Conservation (phyloP, 2,329 filamentous ascomycete species). For the Colletotrichum neosansevieriae region DNA sequence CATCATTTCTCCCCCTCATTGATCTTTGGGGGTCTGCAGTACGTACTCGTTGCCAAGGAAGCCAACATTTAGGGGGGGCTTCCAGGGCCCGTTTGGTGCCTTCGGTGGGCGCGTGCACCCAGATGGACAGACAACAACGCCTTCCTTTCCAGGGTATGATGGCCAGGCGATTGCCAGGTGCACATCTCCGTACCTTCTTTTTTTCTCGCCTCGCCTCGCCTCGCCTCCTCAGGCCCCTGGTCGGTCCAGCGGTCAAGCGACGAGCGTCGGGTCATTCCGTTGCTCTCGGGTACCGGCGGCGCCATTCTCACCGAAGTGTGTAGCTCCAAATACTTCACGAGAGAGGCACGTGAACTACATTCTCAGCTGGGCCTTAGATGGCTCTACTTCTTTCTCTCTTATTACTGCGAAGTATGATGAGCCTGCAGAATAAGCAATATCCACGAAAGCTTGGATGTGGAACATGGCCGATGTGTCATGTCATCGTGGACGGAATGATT, state of each 20-base stretch:
- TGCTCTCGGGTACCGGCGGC: slow-evolving; percentile 16
- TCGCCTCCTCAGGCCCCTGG: background rate
- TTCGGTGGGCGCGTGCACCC: background rate
- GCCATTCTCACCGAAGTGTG: slow-evolving; percentile 3
- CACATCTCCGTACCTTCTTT: background rate
- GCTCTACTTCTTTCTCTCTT: background rate
- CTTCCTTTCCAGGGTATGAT: slow-evolving; percentile 25
- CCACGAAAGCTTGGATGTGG: slow-evolving; percentile 11
- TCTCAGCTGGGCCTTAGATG: background rate
- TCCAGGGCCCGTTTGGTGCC: slow-evolving; percentile 1
- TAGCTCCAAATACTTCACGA: slow-evolving; percentile 4
- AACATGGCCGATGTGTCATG: slow-evolving; percentile 9
- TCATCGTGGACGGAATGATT: slow-evolving; percentile 6
- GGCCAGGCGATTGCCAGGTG: background rate
- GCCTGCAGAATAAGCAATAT: background rate
- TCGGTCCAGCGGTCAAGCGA: background rate
- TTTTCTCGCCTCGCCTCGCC: background rate
- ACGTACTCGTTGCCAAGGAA: slow-evolving; percentile 15
- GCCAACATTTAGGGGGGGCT: background rate
- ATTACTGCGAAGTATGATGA: too few relatives aligned
- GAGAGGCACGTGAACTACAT: slow-evolving; percentile 19
- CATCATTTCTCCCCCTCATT: too few relatives aligned
- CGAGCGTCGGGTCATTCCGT: background rate
- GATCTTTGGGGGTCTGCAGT: background rate
- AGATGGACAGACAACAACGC: background rate